Evolutionary conservation across 768 basidiomycete species (phyloP), one percentile per base, ranked within the genome.

Genomic region (Pluteus cervinus): DNA sequence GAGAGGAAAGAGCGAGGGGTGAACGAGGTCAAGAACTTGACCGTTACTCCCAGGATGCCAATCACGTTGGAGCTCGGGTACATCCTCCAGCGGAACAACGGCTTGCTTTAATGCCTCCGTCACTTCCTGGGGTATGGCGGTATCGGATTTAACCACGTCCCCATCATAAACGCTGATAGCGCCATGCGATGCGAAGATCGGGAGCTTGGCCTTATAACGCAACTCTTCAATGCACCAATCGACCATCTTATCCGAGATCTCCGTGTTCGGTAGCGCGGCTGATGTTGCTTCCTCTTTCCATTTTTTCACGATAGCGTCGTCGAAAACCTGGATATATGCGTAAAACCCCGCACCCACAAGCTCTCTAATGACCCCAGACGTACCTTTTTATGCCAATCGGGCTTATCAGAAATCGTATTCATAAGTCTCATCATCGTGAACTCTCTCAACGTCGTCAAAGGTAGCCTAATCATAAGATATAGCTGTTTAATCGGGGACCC

Each of bases 21-120:
- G 66, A 2, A 68, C 62, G 24, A 70, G 55, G 41, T 70, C 67
- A n/a, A 72, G 61, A 1, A 71, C 69, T 32, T 60, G 60, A 2
- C 51, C 48, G 39, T 69, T 50, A 1, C 65, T 63, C 2, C 60
- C 55, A 4, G 68, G 68, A 45, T 69, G 68, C 69, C 68, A 72
- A 44, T 72, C 69, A 20, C 60, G 56, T 41, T 55, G 24, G 0
- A 51, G 46, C 4, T 56, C 56, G 0, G 62, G 57, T 6, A 63
- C 52, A 33, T 62, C 46, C 39, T 71, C 64, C 11, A 69, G 58
- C 9, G 42, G 33, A 2, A 29, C 23, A 14, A 54, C 50, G 5
- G 46, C 57, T 3, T 39, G n/a, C n/a, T 4, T 45, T n/a, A 54
- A 49, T 4, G 46, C 57, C 3, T 39, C 24, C 10, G 37, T 44